Evolutionary conservation across 345 rosid genomes (phyloP).

Genomic region (Salix viminalis): DNA sequence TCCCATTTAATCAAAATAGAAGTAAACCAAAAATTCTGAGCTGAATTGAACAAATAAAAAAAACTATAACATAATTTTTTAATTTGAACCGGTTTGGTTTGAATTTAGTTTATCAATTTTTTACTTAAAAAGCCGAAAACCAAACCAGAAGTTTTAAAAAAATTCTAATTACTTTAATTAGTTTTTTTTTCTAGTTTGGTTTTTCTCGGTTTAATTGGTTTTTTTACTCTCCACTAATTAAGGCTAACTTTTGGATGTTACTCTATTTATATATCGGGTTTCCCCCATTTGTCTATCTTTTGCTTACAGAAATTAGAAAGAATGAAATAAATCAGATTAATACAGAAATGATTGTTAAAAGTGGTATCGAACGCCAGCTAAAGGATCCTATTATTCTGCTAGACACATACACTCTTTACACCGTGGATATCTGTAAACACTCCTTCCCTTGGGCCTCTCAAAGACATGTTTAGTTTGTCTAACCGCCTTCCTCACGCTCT

Average conservation of each 20-base stretch:
- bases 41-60: no score
- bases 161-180: no score
- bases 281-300: neutral
- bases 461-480: slow-evolving; percentile 87
- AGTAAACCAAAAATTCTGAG: no score
- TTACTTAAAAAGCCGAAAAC: no score
- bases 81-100: no score
- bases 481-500: slow-evolving; percentile 82
- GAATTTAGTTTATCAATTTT: no score
- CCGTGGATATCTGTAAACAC: slow-evolving; percentile 80
- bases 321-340: neutral
- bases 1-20: no score
- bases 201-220: no score
- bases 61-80: no score
- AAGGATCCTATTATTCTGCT: neutral
- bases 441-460: slow-evolving; percentile 73
- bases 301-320: neutral
- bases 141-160: no score
- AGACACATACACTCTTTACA: slow-evolving; percentile 86
- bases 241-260: neutral
- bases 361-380: neutral
- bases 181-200: no score
- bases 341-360: neutral
- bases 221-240: no score
- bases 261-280: neutral